Evolutionary conservation across 116 monocot genomes (phyloP).

Genomic region (Iris pallida): DNA sequence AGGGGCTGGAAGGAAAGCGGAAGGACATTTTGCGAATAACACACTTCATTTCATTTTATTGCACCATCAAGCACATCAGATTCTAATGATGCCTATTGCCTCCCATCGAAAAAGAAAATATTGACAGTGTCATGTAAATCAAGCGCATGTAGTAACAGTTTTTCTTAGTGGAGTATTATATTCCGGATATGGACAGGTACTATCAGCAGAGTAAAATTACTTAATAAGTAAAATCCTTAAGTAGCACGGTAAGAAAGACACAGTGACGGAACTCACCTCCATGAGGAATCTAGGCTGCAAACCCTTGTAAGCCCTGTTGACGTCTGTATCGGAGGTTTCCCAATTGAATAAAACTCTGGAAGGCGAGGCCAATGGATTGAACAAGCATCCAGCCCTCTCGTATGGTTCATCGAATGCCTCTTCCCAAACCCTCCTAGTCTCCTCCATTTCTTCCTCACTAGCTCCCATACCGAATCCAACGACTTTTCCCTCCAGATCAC

Average conservation of each 20-base stretch:
- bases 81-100: no score
- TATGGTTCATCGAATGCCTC: slow-evolving; percentile 75
- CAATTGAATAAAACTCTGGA: slow-evolving; percentile 57
- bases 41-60: no score
- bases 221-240: no score
- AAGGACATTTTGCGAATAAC: no score
- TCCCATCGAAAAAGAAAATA: no score
- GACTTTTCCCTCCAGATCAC: slow-evolving; percentile 23
- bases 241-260: neutral
- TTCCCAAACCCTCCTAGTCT: slow-evolving; percentile 61
- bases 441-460: slow-evolving; percentile 29
- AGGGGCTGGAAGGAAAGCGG: no score
- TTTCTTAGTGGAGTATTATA: neutral
- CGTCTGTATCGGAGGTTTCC: slow-evolving; percentile 43
- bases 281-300: slow-evolving; percentile 63
- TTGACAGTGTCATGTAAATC: no score
- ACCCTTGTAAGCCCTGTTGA: slow-evolving; percentile 60
- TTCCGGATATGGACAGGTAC: neutral
- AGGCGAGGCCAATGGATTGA: slow-evolving; percentile 26
- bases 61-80: no score
- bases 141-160: no score
- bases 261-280: slow-evolving; percentile 36
- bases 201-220: neutral
- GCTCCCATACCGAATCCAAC: slow-evolving; percentile 40
- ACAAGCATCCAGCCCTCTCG: slow-evolving; percentile 45